Percentiles rank a stretch among this genome's conserved stretches.
phyloP scores from a whole-genome alignment of 768 basidiomycete species.

The Terana coerulea region DNA sequence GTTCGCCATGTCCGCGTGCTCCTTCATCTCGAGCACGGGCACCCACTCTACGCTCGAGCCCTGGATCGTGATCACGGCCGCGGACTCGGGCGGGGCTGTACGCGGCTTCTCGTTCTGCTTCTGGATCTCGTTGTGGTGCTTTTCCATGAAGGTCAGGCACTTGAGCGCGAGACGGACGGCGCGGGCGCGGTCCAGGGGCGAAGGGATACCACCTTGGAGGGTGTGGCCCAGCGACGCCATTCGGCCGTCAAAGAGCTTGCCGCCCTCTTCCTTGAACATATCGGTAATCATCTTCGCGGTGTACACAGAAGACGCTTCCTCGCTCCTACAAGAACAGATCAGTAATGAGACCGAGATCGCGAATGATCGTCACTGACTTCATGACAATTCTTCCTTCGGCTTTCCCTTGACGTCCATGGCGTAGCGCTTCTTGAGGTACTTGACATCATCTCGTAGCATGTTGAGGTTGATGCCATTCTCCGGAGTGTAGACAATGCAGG shows the following conservation, averaged over 20 bases:
- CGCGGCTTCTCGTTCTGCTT: constrained; percentile 49
- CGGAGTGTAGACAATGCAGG: constrained; percentile 90
- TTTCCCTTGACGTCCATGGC: constrained; percentile 82
- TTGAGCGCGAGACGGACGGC: constrained; percentile 87
- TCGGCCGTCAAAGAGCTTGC: constrained; percentile 85
- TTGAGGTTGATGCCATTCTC: constrained; percentile 87
- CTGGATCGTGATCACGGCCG: constrained; percentile 91
- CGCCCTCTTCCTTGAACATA: constrained; percentile 96
- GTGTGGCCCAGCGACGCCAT: constrained; percentile 97
- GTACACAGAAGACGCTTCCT: constrained; percentile 84
- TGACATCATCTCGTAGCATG: constrained; percentile 76
- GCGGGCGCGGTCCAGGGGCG: constrained; percentile 89
- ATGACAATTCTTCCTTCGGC: constrained; percentile 92
- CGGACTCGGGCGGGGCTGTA: constrained; percentile 59
- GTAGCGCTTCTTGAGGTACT: constrained; percentile 85
- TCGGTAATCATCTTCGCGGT: constrained; percentile 88
- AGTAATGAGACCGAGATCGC: background rate
- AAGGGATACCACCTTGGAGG: constrained; percentile 92
- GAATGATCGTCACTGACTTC: constrained; percentile 46
- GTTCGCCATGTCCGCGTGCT: constrained; percentile 88
- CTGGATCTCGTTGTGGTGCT: constrained; percentile 59
- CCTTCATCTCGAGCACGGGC: constrained; percentile 77
- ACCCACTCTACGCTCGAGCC: constrained; percentile 79
- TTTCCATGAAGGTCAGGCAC: constrained; percentile 93
- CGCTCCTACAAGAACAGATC: constrained; percentile 54